phyloP scores from a whole-genome alignment of 2,329 filamentous ascomycete species.

The Thermomyces lanuginosus region DNA sequence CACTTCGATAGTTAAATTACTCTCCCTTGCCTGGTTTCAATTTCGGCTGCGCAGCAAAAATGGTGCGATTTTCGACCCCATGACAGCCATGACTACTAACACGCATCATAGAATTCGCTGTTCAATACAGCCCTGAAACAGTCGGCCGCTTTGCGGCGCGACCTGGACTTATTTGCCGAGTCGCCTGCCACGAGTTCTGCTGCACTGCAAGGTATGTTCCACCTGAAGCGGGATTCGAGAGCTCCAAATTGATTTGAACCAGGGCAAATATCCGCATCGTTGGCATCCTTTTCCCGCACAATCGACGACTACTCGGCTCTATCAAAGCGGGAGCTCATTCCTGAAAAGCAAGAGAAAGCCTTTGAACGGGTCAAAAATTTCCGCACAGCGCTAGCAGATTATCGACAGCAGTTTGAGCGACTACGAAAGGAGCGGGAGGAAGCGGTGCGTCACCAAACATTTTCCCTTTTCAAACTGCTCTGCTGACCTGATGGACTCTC shows the following conservation, averaged over 20 bases:
- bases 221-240: not conserved
- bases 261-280: constrained; percentile 60
- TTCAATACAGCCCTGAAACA: constrained; percentile 80
- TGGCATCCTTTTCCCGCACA: constrained; percentile 71
- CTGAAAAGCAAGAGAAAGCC: constrained; percentile 83
- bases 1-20: no score
- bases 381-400: constrained; percentile 63
- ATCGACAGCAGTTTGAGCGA: constrained; percentile 58
- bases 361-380: constrained; percentile 74
- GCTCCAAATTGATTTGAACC: constrained; percentile 9
- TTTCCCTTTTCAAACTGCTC: not conserved
- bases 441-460: constrained; percentile 29
- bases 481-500: constrained; percentile 5
- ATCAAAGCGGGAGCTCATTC: constrained; percentile 74
- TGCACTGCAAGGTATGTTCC: constrained; percentile 39
- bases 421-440: constrained; percentile 68
- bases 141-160: constrained; percentile 60
- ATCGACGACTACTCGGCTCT: constrained; percentile 82
- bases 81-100: no score
- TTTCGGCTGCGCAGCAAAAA: no score
- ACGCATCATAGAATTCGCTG: constrained; percentile 48
- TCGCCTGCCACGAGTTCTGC: constrained; percentile 41
- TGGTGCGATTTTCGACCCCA: no score
- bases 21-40: no score
- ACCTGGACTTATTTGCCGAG: constrained; percentile 54